A percentile compares a stretch with the other conserved stretches of the same genome.
Conservation (phyloP, 306 rosid species). For the Sesbania bispinosa region DNA sequence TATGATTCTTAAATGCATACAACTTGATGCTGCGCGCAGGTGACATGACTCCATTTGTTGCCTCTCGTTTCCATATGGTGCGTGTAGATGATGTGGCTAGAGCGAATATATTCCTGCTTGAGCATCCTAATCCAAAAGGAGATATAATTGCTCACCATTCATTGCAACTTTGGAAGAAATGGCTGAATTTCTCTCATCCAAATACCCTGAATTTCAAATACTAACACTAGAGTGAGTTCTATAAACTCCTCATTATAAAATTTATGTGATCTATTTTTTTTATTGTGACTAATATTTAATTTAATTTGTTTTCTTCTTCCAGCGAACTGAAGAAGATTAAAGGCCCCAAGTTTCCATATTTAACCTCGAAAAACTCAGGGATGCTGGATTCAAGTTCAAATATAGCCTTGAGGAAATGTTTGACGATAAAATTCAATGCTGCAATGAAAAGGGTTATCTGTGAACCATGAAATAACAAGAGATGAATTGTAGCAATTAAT, state of each 20-base stretch:
- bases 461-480: background rate
- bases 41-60: constrained; percentile 21
- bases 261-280: background rate
- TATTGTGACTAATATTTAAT: background rate
- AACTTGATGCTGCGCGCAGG: constrained; percentile 40
- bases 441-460: constrained; percentile 22
- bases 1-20: background rate
- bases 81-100: constrained; percentile 55
- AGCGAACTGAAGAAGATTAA: constrained; percentile 32
- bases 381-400: constrained; percentile 46
- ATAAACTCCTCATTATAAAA: background rate
- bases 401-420: constrained; percentile 45
- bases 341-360: background rate
- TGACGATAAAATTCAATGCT: constrained; percentile 38
- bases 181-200: constrained; percentile 29
- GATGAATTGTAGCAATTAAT: too few relatives aligned
- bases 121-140: constrained; percentile 47
- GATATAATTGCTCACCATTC: constrained; percentile 56
- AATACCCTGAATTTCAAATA: constrained; percentile 41
- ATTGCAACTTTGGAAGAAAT: constrained; percentile 17
- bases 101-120: constrained; percentile 51
- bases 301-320: background rate
- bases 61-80: constrained; percentile 29
- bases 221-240: constrained; percentile 48
- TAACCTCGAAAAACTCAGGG: constrained; percentile 51